Percentiles rank a stretch among this genome's conserved stretches.
Conservation (phyloP, 495 filamentous ascomycete species). For the Annulohypoxylon nitens region DNA sequence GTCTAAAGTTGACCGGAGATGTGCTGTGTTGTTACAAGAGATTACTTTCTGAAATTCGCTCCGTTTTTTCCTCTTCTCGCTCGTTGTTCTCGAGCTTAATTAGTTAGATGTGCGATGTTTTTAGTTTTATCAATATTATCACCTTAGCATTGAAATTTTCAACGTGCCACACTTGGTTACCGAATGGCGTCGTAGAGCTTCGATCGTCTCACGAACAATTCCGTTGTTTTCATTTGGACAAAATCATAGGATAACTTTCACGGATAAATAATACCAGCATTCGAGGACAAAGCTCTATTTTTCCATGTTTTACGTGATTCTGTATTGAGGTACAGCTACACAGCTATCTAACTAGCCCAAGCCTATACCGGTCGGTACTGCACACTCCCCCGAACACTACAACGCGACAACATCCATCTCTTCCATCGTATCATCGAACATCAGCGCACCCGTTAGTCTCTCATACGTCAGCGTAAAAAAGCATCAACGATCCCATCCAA, state of each 20-base stretch:
- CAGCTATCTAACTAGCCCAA: too few relatives aligned
- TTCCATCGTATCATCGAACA: constrained; percentile 16
- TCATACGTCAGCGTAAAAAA: neutral
- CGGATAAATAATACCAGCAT: neutral
- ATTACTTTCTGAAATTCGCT: constrained; percentile 23
- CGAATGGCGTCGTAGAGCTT: neutral
- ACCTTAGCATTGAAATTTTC: neutral
- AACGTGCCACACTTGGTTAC: neutral
- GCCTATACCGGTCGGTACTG: too few relatives aligned
- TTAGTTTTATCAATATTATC: neutral
- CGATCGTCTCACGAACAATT: neutral
- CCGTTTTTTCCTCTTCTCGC: constrained; percentile 23
- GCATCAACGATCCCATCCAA: neutral
- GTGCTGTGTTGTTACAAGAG: neutral
- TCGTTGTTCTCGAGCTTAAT: constrained; percentile 21
- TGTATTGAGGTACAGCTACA: neutral
- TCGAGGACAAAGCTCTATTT: constrained; percentile 26
- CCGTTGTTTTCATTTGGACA: neutral
- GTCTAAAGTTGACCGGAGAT: constrained; percentile 39
- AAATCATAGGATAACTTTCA: neutral
- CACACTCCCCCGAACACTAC: neutral
- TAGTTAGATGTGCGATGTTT: constrained; percentile 3
- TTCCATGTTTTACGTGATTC: constrained; percentile 22
- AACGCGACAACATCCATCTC: neutral
- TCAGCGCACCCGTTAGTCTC: neutral